These are phyloP conservation scores for Nannizzia gypsea DNA, from an alignment of 2,329 filamentous ascomycete genomes.

Conservation along the genomic window DNA sequence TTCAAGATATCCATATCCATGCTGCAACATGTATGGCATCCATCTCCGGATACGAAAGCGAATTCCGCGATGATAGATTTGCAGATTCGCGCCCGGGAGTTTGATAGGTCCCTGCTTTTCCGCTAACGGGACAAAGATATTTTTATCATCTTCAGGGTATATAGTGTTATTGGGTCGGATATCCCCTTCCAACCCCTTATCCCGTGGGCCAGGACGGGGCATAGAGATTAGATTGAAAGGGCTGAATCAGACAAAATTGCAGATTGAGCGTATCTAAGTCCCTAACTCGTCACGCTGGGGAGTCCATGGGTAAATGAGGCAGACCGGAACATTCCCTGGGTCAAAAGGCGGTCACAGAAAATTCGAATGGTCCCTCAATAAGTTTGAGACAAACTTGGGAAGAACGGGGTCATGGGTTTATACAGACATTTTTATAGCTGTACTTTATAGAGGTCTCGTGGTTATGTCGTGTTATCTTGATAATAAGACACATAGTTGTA, in stretches of 20 bases:
- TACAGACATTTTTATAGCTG: slow-evolving; percentile 13
- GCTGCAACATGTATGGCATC: not conserved
- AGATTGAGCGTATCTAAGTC: slow-evolving; percentile 34
- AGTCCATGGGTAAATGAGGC: slow-evolving; percentile 26
- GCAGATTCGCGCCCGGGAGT: not conserved
- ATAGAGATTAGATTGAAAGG: slow-evolving; percentile 12
- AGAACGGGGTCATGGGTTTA: slow-evolving; percentile 10
- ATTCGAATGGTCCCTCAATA: slow-evolving; percentile 23
- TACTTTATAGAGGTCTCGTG: slow-evolving; percentile 14
- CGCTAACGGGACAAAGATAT: not conserved
- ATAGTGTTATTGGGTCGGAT: not conserved
- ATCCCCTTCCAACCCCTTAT: not conserved
- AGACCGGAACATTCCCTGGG: slow-evolving; percentile 30
- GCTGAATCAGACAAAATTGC: slow-evolving; percentile 8
- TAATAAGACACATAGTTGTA: slow-evolving; percentile 13
- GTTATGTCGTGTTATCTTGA: slow-evolving; percentile 27
- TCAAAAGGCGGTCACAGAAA: slow-evolving; percentile 31
- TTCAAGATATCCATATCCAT: not conserved
- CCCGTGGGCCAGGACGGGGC: not conserved
- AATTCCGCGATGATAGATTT: not conserved
- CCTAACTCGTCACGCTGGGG: slow-evolving; percentile 30
- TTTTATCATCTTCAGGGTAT: not conserved
- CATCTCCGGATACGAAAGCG: not conserved
- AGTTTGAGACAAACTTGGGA: not conserved
- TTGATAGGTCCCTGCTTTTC: not conserved